Evolutionary conservation across 768 basidiomycete species (phyloP), one percentile per base, ranked within the genome.

Genomic region (Suillus ampliporus): DNA sequence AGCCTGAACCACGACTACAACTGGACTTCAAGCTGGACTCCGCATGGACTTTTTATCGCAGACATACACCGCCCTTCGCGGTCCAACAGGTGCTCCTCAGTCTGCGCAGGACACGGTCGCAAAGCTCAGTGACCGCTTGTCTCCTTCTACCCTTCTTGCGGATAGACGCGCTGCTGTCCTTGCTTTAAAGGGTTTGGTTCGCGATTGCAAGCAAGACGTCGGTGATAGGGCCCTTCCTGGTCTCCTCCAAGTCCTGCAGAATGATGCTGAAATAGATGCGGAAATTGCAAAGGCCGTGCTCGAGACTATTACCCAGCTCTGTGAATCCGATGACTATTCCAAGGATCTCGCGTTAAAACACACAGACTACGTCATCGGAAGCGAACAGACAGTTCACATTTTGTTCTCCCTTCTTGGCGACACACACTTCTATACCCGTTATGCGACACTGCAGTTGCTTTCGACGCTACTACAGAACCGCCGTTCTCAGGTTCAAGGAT

Each of bases 151-250:
- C 0, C 86, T 93, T 28, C 86, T 96, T 17, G 91, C 95, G 35
- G 97, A 99, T 78, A 83, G 97, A 68, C 86, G 94, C 62, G 97
- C 97, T 31, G 91, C 97, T 0, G 90, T 99, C n/a, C 80, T 97
- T 58, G 87, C 94, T 1, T 84, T 99, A 67, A 99, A 99, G 74
- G 97, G 95, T 23, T 88, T 99, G 58, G 82, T 89, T 51, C 86
- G 95, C 62, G 96, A 97, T 75, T 94, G 91, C 81, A 96, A 92
- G 74, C 83, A 89, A 63, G 94, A 97, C 62, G 91, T 98, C 23
- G 95, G 94, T 17, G 83, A 86, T 64, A 82, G 83, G 52, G 91
- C 94, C 1, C 81, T 99, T 9, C 78, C 84, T 9, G 90, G 92
- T 4, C 84, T 99, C 19, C 72, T 97, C 4, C 88, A 90, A 34